Conservation (phyloP, 768 basidiomycete species). For the Zangia roseola region DNA sequence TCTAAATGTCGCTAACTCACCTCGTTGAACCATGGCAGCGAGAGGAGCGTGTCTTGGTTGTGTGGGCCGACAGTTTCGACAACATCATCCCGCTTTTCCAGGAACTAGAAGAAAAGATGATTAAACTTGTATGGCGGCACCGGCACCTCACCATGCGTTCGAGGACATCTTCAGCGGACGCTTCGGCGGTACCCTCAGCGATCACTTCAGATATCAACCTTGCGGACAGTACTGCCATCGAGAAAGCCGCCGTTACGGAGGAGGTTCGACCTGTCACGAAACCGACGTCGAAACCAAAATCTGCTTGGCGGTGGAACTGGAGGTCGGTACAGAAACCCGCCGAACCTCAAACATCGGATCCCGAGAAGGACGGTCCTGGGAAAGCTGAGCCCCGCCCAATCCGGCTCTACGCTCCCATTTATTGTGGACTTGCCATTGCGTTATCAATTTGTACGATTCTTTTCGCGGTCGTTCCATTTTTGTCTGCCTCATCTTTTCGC, state of each 20-base stretch:
- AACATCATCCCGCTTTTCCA: slow-evolving; percentile 66
- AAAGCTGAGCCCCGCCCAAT: slow-evolving; percentile 40
- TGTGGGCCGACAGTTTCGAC: slow-evolving; percentile 85
- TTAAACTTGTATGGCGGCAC: slow-evolving; percentile 73
- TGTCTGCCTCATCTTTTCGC: neutral
- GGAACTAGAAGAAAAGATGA: slow-evolving; percentile 76
- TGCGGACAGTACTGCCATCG: slow-evolving; percentile 37
- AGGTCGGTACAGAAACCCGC: slow-evolving; percentile 31
- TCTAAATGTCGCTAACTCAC: neutral
- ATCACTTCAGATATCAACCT: slow-evolving; percentile 55
- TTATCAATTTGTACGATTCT: slow-evolving; percentile 56
- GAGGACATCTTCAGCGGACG: slow-evolving; percentile 28
- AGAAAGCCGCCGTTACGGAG: slow-evolving; percentile 21
- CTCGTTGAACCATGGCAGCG: slow-evolving; percentile 44
- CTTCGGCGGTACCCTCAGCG: slow-evolving; percentile 44
- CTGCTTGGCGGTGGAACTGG: slow-evolving; percentile 44
- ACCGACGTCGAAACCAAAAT: slow-evolving; percentile 1
- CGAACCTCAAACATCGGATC: slow-evolving; percentile 17
- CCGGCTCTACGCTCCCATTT: slow-evolving; percentile 70
- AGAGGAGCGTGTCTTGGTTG: slow-evolving; percentile 75
- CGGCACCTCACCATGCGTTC: slow-evolving; percentile 30
- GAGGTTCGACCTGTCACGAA: slow-evolving; percentile 4
- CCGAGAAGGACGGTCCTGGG: slow-evolving; percentile 53
- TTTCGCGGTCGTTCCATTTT: slow-evolving; percentile 7
- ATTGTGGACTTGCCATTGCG: slow-evolving; percentile 63